Evolutionary conservation across 1,139 yeast genomes (phyloP).

Genomic region (Magnusiomyces fungicola): DNA sequence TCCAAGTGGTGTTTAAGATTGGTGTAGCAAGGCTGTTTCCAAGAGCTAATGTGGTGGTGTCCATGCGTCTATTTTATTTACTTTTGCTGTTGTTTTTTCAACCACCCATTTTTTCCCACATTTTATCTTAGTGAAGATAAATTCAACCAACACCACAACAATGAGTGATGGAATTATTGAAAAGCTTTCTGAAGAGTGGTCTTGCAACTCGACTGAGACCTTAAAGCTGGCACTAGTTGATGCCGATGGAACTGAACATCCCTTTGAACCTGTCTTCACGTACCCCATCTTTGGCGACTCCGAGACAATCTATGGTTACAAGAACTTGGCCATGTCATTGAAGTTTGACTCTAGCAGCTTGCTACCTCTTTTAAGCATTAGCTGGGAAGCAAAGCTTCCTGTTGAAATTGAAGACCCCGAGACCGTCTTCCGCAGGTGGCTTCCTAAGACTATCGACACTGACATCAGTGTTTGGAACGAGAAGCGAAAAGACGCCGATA

Average conservation of each 20-base stretch:
- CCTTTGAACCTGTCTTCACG: constrained; percentile 62
- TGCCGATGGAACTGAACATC: constrained; percentile 16
- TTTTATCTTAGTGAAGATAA: background rate
- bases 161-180: constrained; percentile 9
- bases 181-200: constrained; percentile 51
- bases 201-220: constrained; percentile 58
- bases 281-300: constrained; percentile 91
- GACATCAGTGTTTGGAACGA: constrained; percentile 58
- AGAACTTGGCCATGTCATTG: constrained; percentile 40
- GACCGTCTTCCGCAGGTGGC: constrained; percentile 44
- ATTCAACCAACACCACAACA: too few relatives aligned
- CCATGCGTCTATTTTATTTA: background rate
- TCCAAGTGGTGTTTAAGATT: too few relatives aligned
- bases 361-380: constrained; percentile 45
- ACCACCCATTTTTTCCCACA: background rate
- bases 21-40: too few relatives aligned
- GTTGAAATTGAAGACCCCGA: constrained; percentile 39
- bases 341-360: constrained; percentile 51
- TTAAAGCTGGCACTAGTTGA: constrained; percentile 43
- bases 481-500: constrained; percentile 36
- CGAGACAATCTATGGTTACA: constrained; percentile 82
- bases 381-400: constrained; percentile 45
- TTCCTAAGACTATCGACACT: constrained; percentile 39
- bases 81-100: background rate
- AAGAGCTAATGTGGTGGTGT: background rate